Evolutionary conservation across 179 eudicot genomes (phyloP), one percentile per base, ranked within the genome.

Genomic region (Actinidia arguta): DNA sequence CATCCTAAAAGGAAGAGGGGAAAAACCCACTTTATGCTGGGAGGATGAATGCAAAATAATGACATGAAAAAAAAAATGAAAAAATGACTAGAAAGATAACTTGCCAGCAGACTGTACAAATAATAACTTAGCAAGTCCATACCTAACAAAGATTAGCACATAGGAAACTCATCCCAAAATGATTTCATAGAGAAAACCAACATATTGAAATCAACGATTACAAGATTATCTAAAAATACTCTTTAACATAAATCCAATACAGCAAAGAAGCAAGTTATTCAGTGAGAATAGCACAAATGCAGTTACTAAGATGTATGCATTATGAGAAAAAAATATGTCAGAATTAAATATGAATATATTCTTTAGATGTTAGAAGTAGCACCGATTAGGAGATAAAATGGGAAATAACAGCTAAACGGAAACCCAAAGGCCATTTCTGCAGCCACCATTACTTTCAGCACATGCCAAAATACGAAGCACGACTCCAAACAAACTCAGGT

Each of bases 1-100:
- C 93, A 85, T 92, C 96, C 99, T 85, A 72, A 42, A 82, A n/a
- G n/a, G 24, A 25, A 52, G 5, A 36, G n/a, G n/a, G 14, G 27
- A 17, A 24, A 20, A 11, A n/a, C 6, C 55, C 75, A 66, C 24
- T 3, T 16, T 67, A 68, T 36, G 18, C 20, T 20, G 54, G 66
- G 51, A 14, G 68, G 8, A 4, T 18, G 58, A 76, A 39, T 44
- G 22, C 36, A 58, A 59, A 39, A 39, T 17, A 20, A 36, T n/a
- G 17, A 58, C 67, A 8, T 6, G 17, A 42, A 11, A 42, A 67
- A 67, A 67, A n/a, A n/a, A n/a, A n/a, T n/a, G 24, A 20, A 8
- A 52, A 51, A 75, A 6, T 10, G 47, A 16, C 54, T 11, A 71
- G 25, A 27, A 71, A 71, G 55, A 71, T 18, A 46, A 10, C 75